Conservation (phyloP, 768 basidiomycete genomes). For the Auriscalpium orientale region DNA sequence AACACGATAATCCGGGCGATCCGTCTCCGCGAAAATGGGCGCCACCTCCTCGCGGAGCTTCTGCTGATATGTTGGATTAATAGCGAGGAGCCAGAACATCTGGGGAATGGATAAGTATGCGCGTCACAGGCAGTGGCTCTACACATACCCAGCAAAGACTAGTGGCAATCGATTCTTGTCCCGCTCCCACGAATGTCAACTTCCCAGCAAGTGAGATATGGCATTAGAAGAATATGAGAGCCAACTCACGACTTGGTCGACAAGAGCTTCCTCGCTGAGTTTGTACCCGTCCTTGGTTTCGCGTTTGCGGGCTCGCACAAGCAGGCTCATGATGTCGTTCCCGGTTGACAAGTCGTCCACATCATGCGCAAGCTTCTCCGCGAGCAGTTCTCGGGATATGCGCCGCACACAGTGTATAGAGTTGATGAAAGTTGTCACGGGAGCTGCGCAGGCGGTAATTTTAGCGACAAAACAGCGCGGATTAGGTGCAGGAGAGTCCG, state of each 20-base stretch:
- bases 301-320: conserved; percentile 11
- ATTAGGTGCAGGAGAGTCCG: too few species aligned
- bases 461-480: too few species aligned
- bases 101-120: not conserved
- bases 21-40: conserved; percentile 11
- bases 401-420: conserved; percentile 42
- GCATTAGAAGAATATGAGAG: conserved; percentile 1
- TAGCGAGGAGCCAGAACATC: conserved; percentile 20
- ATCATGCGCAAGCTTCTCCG: conserved; percentile 41
- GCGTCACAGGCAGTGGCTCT: not conserved
- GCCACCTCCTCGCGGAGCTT: conserved; percentile 27
- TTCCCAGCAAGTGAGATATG: conserved; percentile 6
- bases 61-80: conserved; percentile 25
- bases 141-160: conserved; percentile 23
- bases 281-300: conserved; percentile 4
- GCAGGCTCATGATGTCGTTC: conserved; percentile 13
- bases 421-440: conserved; percentile 29
- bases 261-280: conserved; percentile 12
- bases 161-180: conserved; percentile 17
- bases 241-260: conserved; percentile 14
- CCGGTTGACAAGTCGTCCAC: conserved; percentile 14
- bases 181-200: conserved; percentile 17
- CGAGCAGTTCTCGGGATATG: conserved; percentile 38
- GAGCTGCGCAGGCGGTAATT: not conserved
- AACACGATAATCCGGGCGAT: conserved; percentile 13